These are phyloP conservation scores for Fragilaria radians DNA, from an alignment of 108 stramenopile species.

Conservation along the genomic window DNA sequence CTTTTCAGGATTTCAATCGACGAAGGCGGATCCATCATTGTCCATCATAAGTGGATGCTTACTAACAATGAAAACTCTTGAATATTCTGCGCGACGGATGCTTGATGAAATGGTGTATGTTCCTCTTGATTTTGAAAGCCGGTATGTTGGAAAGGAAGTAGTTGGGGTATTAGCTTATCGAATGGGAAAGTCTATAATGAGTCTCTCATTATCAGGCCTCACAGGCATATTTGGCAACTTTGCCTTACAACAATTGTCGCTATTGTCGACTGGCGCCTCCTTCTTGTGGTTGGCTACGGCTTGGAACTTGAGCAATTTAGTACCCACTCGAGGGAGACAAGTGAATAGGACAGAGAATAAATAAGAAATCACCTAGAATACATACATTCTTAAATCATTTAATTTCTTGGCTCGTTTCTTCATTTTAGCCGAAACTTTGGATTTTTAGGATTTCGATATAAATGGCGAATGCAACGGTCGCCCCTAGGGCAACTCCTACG, in stretches of 20 bases:
- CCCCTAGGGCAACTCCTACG: background rate
- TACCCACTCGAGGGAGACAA: slow-evolving; percentile 69
- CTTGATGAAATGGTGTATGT: slow-evolving; percentile 87
- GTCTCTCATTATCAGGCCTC: slow-evolving; percentile 63
- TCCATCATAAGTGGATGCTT: slow-evolving; percentile 56
- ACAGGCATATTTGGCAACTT: slow-evolving; percentile 48
- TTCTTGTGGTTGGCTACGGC: slow-evolving; percentile 50
- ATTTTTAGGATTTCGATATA: background rate
- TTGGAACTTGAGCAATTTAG: slow-evolving; percentile 63
- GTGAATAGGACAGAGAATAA: background rate
- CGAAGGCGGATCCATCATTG: slow-evolving; percentile 51
- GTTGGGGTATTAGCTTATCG: slow-evolving; percentile 85
- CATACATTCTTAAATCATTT: background rate
- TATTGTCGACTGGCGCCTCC: slow-evolving; percentile 49
- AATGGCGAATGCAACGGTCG: background rate
- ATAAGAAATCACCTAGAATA: slow-evolving; percentile 21
- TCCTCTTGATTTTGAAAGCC: slow-evolving; percentile 77
- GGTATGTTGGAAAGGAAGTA: slow-evolving; percentile 82
- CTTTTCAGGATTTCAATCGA: slow-evolving; percentile 31
- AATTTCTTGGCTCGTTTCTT: background rate
- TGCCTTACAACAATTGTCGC: slow-evolving; percentile 50
- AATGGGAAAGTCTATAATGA: slow-evolving; percentile 74
- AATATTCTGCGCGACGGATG: slow-evolving; percentile 80
- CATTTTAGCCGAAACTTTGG: background rate
- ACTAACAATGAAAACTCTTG: slow-evolving; percentile 73